Conservation (phyloP, 306 rosid species). For the Delonix regia region DNA sequence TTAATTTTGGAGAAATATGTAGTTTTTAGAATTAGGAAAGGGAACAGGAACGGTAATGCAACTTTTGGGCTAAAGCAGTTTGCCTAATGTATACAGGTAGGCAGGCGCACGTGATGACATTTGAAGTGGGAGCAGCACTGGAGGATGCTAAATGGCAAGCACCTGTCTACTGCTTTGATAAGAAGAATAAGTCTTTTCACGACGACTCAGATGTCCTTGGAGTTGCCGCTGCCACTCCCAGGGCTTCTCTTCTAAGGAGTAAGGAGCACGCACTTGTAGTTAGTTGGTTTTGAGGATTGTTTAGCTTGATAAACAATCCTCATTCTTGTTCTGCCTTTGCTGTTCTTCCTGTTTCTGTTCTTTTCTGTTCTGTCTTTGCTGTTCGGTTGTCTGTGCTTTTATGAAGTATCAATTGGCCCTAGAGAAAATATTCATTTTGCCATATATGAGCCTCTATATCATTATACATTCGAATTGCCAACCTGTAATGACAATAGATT, state of each 20-base stretch:
- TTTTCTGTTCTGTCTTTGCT: not conserved
- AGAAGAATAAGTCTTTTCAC: not conserved
- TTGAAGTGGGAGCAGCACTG: conserved; percentile 87
- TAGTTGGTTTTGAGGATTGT: not conserved
- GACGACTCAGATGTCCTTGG: not conserved
- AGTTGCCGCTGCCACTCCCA: not conserved
- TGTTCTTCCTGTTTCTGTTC: not conserved
- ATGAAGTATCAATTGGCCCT: not conserved
- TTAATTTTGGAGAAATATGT: not conserved
- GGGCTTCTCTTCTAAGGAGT: conserved; percentile 4
- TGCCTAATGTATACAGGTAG: conserved; percentile 1
- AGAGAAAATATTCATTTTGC: not conserved
- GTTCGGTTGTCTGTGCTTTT: not conserved
- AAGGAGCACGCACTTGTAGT: not conserved
- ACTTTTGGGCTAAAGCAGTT: not conserved
- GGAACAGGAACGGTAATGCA: not conserved
- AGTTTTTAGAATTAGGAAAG: not conserved
- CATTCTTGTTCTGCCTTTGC: not conserved
- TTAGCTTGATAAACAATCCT: not conserved
- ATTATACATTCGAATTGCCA: conserved; percentile 1
- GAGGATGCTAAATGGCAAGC: conserved; percentile 89
- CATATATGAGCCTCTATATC: conserved; percentile 16
- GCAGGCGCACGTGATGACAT: conserved; percentile 79
- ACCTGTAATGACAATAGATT: not conserved
- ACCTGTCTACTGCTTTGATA: conserved; percentile 63